These are phyloP conservation scores for Amauroascus niger DNA, from an alignment of 2,329 filamentous ascomycete genomes.

Conservation along the genomic window DNA sequence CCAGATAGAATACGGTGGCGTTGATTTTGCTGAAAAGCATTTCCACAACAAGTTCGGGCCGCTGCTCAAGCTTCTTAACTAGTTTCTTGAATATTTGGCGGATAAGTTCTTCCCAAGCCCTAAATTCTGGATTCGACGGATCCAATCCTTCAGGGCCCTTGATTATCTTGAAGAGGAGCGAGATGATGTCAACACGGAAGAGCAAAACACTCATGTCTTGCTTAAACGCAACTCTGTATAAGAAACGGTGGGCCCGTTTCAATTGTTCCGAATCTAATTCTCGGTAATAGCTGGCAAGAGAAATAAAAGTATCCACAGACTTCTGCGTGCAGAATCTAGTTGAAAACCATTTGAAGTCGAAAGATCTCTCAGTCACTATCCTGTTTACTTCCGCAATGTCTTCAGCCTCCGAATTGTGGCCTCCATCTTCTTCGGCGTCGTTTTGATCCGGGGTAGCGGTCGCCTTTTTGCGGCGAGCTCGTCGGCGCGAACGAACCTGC, in stretches of 20 bases:
- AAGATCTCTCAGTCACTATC: slow-evolving; percentile 73
- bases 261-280: slow-evolving; percentile 72
- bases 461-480: slow-evolving; percentile 61
- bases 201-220: slow-evolving; percentile 82
- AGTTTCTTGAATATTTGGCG: slow-evolving; percentile 75
- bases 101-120: slow-evolving; percentile 84
- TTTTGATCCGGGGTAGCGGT: slow-evolving; percentile 27
- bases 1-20: slow-evolving; percentile 72
- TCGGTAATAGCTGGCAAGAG: slow-evolving; percentile 66
- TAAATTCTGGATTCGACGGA: slow-evolving; percentile 55
- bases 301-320: slow-evolving; percentile 80
- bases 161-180: slow-evolving; percentile 81
- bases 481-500: slow-evolving; percentile 74
- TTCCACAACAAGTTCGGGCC: slow-evolving; percentile 78
- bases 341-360: slow-evolving; percentile 80
- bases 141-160: slow-evolving; percentile 75
- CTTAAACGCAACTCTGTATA: slow-evolving; percentile 91
- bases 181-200: slow-evolving; percentile 82
- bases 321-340: slow-evolving; percentile 71
- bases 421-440: slow-evolving; percentile 47
- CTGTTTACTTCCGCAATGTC: slow-evolving; percentile 62
- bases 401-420: slow-evolving; percentile 57
- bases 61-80: slow-evolving; percentile 72
- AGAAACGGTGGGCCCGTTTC: slow-evolving; percentile 86
- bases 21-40: slow-evolving; percentile 90